Conservation (phyloP, 2,329 filamentous ascomycete genomes). For the Amphichorda felina region DNA sequence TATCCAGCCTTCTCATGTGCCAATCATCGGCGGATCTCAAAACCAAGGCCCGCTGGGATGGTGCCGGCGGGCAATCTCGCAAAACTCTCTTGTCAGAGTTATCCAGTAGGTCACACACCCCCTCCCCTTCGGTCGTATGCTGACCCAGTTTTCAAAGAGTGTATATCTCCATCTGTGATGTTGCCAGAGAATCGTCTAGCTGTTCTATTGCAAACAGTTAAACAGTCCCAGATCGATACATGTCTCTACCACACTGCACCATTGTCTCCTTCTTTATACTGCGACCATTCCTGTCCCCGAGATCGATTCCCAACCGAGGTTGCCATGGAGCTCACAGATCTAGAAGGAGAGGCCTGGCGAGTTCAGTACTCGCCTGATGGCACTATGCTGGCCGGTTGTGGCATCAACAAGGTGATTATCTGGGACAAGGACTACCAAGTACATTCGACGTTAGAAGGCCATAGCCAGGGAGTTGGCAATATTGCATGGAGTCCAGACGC, state of each 20-base stretch:
- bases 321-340: slow-evolving; percentile 57
- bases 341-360: slow-evolving; percentile 82
- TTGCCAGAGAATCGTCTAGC: slow-evolving; percentile 85
- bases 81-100: slow-evolving; percentile 65
- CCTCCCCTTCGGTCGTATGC: background rate
- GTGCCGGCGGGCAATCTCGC: slow-evolving; percentile 63
- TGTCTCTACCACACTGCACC: slow-evolving; percentile 85
- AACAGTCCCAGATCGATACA: slow-evolving; percentile 67
- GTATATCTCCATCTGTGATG: slow-evolving; percentile 93
- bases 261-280: slow-evolving; percentile 71
- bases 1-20: slow-evolving; percentile 90
- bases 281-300: slow-evolving; percentile 74
- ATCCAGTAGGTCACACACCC: slow-evolving; percentile 50
- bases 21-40: slow-evolving; percentile 65
- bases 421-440: slow-evolving; percentile 68
- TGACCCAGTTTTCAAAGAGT: slow-evolving; percentile 39
- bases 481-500: slow-evolving; percentile 90
- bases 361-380: slow-evolving; percentile 85
- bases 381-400: slow-evolving; percentile 68
- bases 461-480: slow-evolving; percentile 63
- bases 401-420: slow-evolving; percentile 65
- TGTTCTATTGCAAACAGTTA: slow-evolving; percentile 69
- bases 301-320: slow-evolving; percentile 67
- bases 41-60: slow-evolving; percentile 72
- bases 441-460: slow-evolving; percentile 49